Evolutionary conservation across 352 stramenopile genomes (phyloP).

Genomic region (Phytophthora multivora): DNA sequence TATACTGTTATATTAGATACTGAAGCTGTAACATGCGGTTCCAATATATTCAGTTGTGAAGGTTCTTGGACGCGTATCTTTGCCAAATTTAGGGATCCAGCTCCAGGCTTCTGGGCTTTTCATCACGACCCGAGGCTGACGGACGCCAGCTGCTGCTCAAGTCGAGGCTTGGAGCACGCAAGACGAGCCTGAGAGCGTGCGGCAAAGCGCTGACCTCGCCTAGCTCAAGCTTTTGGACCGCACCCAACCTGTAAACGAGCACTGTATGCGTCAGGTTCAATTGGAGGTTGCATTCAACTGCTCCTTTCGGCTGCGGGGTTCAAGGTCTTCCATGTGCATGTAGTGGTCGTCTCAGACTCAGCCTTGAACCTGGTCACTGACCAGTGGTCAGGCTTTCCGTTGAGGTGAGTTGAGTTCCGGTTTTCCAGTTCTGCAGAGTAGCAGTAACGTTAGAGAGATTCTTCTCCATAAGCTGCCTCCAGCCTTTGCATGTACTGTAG

Average conservation of each 20-base stretch:
- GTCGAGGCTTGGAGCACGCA: conserved; percentile 12
- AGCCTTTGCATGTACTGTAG: not conserved
- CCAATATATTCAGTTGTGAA: not conserved
- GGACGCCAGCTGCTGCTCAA: conserved; percentile 17
- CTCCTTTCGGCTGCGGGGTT: conserved; percentile 1
- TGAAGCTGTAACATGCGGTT: not conserved
- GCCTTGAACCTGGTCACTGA: not conserved
- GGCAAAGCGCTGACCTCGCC: conserved; percentile 12
- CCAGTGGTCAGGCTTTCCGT: not conserved
- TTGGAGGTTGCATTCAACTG: conserved; percentile 2
- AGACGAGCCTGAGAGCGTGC: conserved; percentile 20
- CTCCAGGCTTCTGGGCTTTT: not conserved
- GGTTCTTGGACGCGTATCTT: not conserved
- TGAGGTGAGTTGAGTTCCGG: not conserved
- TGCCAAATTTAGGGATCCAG: not conserved
- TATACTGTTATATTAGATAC: not conserved
- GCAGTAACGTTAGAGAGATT: not conserved
- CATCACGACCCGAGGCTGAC: conserved; percentile 5
- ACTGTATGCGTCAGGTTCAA: not conserved
- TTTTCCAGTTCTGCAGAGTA: not conserved
- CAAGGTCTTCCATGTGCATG: conserved; percentile 1
- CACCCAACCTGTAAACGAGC: conserved; percentile 5
- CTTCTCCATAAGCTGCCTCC: not conserved
- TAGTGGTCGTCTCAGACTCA: conserved; percentile 6
- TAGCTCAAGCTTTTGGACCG: conserved; percentile 1